Evolutionary conservation across 2,329 filamentous ascomycete species (phyloP), one percentile per base, ranked within the genome.

Genomic region (Exserohilum turcica): DNA sequence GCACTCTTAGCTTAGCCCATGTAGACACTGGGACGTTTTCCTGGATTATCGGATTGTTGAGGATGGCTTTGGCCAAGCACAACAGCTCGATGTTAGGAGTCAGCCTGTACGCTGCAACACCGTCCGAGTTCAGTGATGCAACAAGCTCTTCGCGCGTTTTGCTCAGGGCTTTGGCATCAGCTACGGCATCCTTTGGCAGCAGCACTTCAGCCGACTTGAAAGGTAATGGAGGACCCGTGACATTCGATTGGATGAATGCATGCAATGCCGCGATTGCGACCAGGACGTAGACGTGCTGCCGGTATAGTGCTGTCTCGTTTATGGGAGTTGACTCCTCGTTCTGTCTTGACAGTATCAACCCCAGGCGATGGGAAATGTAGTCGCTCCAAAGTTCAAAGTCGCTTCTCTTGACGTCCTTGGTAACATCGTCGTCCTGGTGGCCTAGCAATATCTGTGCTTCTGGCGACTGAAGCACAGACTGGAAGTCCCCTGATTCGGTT

Each of bases 81-180:
- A 97, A 89, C 1, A 97, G 81, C 70, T 97, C 91, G 12, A 96
- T 81, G 60, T 89, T 84, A 0, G 92, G 91, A 16, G 92, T 92
- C 52, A 96, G 82, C 42, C 87, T 85, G 74, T 97, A 99, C 0
- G 90, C 88, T 0, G 90, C 88, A 39, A 95, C 88, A 9, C 94
- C 94, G 72, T 99, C 94, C 0, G 91, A 81, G 19, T 87, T 85
- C 7, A 97, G 80, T 13, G 84, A 84, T 2, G 77, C 76, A n/a
- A 96, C 78, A 45, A 92, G 85, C n/a, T 80, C 74, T 57, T 80
- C 80, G 48, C 83, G 63, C 7, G 64, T 52, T 0, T 72, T 68
- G 37, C 75, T 74, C 1, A 82, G 61, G 3, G 63, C 56, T 15
- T 66, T 52, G 2, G 59, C 37, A 51, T 75, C 66, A 2, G 59